These are phyloP conservation scores for Polyplosphaeria fusca DNA, from an alignment of 495 filamentous ascomycete genomes.

Conservation along the genomic window DNA sequence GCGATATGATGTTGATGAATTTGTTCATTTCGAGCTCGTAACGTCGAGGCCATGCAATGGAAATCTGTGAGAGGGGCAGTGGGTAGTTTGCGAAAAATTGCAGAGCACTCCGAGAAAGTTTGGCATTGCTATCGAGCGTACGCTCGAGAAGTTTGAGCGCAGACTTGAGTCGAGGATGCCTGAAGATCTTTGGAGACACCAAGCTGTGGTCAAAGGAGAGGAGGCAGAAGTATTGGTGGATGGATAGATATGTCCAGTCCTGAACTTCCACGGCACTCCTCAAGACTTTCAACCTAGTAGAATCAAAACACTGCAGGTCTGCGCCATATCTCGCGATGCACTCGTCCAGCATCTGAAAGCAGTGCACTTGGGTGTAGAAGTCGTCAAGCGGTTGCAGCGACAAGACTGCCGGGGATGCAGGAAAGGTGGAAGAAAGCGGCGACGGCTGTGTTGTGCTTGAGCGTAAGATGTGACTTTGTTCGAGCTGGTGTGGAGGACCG, in stretches of 20 bases:
- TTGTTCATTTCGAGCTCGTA: conserved; percentile 6
- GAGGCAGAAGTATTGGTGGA: conserved; percentile 31
- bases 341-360: no score
- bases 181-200: conserved; percentile 1
- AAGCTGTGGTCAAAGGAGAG: background rate
- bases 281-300: conserved; percentile 12
- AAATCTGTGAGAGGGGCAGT: conserved; percentile 4
- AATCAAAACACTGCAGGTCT: no score
- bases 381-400: no score
- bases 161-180: conserved; percentile 5
- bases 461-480: no score
- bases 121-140: conserved; percentile 23
- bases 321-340: no score
- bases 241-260: conserved; percentile 23
- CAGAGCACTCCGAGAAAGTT: conserved; percentile 12
- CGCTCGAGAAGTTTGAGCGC: conserved; percentile 3
- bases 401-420: no score
- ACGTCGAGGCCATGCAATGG: conserved; percentile 4
- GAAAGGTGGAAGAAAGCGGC: no score
- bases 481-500: no score
- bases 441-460: no score
- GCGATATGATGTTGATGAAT: conserved; percentile 8
- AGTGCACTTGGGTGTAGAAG: no score
- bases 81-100: conserved; percentile 34
- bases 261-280: conserved; percentile 12